These are phyloP conservation scores for Alternaria triticimaculans DNA, from an alignment of 2,329 filamentous ascomycete species.

Conservation along the genomic window DNA sequence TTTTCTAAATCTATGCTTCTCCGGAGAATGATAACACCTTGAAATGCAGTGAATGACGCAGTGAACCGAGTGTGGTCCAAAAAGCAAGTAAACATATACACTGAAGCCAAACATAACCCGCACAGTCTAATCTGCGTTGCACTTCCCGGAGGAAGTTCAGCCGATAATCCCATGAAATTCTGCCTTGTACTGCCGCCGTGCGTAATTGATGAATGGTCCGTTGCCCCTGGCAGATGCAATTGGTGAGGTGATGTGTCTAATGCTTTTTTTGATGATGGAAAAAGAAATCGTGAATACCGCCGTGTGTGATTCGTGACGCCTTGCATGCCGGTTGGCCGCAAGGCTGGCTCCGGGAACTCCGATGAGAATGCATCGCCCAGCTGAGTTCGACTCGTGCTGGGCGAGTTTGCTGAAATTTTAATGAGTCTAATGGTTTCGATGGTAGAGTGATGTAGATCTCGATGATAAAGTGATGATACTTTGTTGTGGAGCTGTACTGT, in stretches of 20 bases:
- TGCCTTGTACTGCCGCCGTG: conserved; percentile 16
- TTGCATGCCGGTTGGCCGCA: conserved; percentile 9
- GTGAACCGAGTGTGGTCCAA: neutral
- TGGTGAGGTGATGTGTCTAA: conserved; percentile 44
- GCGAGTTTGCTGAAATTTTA: conserved; percentile 21
- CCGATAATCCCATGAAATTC: conserved; percentile 24
- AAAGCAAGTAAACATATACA: conserved; percentile 23
- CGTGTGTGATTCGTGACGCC: conserved; percentile 28
- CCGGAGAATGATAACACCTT: neutral
- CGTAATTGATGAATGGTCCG: conserved; percentile 11
- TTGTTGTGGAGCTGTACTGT: conserved; percentile 19
- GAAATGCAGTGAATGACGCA: conserved; percentile 4
- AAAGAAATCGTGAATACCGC: conserved; percentile 30
- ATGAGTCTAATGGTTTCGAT: conserved; percentile 13
- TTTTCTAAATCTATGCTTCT: neutral
- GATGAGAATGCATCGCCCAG: conserved; percentile 35
- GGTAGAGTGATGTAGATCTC: conserved; percentile 14
- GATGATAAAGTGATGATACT: conserved; percentile 32
- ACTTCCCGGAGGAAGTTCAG: conserved; percentile 13
- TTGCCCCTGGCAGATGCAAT: conserved; percentile 45
- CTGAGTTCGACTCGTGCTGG: conserved; percentile 20
- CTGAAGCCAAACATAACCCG: conserved; percentile 15
- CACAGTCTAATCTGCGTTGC: conserved; percentile 35
- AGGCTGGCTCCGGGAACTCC: conserved; percentile 35
- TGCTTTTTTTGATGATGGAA: conserved; percentile 39